These are phyloP conservation scores for Suhomyces sp. DNA, from an alignment of 805 yeast genomes.

Conservation along the genomic window DNA sequence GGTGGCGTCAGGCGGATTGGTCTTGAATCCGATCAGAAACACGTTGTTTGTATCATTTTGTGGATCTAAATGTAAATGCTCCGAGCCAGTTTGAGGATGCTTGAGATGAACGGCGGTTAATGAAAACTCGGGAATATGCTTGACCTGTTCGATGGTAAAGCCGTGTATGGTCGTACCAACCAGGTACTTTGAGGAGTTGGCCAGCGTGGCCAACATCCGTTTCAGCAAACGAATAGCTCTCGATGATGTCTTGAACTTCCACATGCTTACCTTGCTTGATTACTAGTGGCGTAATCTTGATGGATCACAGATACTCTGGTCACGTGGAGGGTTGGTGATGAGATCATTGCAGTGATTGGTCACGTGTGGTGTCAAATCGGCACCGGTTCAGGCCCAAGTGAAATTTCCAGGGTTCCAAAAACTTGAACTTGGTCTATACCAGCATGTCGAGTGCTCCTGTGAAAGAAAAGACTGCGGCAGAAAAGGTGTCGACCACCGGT, in stretches of 20 bases:
- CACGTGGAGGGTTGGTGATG: background rate
- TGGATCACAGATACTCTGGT: background rate
- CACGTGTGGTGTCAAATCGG: background rate
- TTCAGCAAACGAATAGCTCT: background rate
- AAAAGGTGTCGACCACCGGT: conserved; percentile 24
- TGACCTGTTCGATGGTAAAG: conserved; percentile 59
- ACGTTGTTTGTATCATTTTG: conserved; percentile 82
- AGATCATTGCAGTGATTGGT: background rate
- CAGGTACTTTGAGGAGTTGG: conserved; percentile 46
- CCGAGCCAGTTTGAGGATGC: conserved; percentile 69
- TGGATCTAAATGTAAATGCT: conserved; percentile 80
- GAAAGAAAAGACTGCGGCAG: conserved; percentile 10
- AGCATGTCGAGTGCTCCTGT: background rate
- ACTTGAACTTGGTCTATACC: background rate
- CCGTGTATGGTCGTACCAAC: conserved; percentile 65
- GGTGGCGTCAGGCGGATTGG: conserved; percentile 91
- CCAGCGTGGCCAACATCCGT: background rate
- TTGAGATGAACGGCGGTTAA: conserved; percentile 71
- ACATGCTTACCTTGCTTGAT: background rate
- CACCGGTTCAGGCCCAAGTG: background rate
- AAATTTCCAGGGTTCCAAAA: background rate
- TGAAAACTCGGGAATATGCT: conserved; percentile 77
- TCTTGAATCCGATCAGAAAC: conserved; percentile 84
- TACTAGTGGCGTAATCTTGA: background rate
- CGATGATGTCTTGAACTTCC: background rate